Percentiles rank a stretch among this genome's conserved stretches.
Conservation (phyloP, 2,329 filamentous ascomycete genomes). For the Neopestalotiopsis rosae region DNA sequence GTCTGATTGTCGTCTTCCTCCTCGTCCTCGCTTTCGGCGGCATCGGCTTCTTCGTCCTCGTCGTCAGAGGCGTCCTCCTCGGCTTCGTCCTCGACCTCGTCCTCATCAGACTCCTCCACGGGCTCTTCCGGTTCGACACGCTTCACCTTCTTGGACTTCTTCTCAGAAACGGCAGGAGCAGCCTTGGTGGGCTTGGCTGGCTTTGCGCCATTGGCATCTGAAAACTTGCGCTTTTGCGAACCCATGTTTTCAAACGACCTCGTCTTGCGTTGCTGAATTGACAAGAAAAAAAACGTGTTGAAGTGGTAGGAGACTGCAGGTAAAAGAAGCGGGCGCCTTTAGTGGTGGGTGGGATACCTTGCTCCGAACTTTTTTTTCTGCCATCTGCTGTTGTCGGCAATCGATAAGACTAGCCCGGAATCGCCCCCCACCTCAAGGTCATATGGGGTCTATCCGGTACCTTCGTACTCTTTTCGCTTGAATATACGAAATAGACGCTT, state of each 20-base stretch:
- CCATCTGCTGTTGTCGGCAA: not conserved
- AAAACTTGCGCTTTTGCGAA: conserved; percentile 50
- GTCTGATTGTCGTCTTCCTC: conserved; percentile 25
- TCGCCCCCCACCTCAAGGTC: not conserved
- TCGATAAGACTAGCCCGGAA: conserved; percentile 5
- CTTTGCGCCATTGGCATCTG: conserved; percentile 37
- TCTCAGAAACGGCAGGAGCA: conserved; percentile 30
- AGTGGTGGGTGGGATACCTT: not conserved
- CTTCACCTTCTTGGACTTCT: conserved; percentile 51
- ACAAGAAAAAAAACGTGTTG: not conserved
- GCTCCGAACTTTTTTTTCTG: not conserved
- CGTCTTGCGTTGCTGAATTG: not conserved
- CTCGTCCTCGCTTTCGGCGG: conserved; percentile 31
- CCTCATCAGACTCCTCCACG: conserved; percentile 25
- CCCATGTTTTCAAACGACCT: conserved; percentile 29
- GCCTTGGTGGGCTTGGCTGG: conserved; percentile 33
- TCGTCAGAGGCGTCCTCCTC: conserved; percentile 25
- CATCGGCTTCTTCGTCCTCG: conserved; percentile 27
- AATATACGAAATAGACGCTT: no score
- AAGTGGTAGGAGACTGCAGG: not conserved
- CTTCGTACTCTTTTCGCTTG: not conserved
- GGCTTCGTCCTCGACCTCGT: conserved; percentile 28
- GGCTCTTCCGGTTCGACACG: conserved; percentile 33
- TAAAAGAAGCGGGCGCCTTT: not conserved
- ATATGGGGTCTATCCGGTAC: not conserved